phyloP scores from a whole-genome alignment of 495 filamentous ascomycete species.

The Penicillium longicatenatum region DNA sequence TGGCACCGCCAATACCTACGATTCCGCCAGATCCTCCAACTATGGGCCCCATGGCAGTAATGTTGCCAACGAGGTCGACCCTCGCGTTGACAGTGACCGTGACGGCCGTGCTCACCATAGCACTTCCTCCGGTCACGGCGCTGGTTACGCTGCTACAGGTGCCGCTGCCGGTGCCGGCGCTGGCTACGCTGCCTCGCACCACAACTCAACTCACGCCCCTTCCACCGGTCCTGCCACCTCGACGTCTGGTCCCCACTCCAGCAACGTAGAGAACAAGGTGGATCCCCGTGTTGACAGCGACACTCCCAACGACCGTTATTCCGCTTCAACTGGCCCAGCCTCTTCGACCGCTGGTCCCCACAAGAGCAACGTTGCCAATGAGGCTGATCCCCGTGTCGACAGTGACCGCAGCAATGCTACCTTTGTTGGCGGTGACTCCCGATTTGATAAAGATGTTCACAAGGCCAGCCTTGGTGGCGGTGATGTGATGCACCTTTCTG shows the following conservation, averaged over 20 bases:
- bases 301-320: conserved; percentile 4
- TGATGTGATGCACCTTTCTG: conserved; percentile 16
- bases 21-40: conserved; percentile 17
- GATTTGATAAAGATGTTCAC: conserved; percentile 23
- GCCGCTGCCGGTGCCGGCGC: conserved; percentile 21
- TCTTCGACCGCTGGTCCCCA: conserved; percentile 44
- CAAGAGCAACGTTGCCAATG: conserved; percentile 46
- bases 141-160: conserved; percentile 9
- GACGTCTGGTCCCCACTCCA: conserved; percentile 26
- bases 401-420: conserved; percentile 42
- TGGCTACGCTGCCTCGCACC: conserved; percentile 7
- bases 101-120: background rate
- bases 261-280: conserved; percentile 19
- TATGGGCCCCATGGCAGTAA: conserved; percentile 25
- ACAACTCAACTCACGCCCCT: conserved; percentile 31
- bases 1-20: conserved; percentile 3
- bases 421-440: conserved; percentile 3
- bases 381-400: conserved; percentile 54
- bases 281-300: conserved; percentile 12
- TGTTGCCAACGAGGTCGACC: conserved; percentile 17
- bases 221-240: conserved; percentile 18
- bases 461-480: conserved; percentile 20
- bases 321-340: conserved; percentile 19
- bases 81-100: conserved; percentile 9
- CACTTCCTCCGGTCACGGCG: conserved; percentile 8